Conservation (phyloP, 352 stramenopile genomes). For the Globisporangium perplexum region DNA sequence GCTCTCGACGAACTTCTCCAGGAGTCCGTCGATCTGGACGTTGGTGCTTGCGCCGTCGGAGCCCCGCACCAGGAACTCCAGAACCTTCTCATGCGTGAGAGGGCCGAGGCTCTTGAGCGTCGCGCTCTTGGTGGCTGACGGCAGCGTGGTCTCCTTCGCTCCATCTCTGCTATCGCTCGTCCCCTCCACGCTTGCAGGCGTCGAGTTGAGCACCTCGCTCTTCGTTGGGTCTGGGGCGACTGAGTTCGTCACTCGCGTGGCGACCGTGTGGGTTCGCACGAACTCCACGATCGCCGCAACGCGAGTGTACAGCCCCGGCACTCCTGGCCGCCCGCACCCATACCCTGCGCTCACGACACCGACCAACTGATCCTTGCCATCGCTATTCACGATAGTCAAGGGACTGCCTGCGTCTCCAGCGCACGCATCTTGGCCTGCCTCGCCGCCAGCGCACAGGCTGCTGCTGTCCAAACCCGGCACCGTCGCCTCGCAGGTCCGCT, state of each 20-base stretch:
- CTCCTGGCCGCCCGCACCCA: conserved; percentile 19
- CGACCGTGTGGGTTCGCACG: conserved; percentile 18
- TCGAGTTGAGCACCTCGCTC: no score
- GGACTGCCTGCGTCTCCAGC: conserved; percentile 24
- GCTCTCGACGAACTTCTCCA: neutral
- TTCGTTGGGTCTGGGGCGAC: no score
- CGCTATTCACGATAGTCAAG: conserved; percentile 6
- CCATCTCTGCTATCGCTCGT: no score
- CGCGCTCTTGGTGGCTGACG: no score
- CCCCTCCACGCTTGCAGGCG: no score
- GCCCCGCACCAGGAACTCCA: neutral
- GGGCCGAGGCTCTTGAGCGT: no score
- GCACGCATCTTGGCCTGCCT: conserved; percentile 19
- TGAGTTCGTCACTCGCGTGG: neutral
- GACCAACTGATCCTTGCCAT: conserved; percentile 13
- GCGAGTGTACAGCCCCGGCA: conserved; percentile 29
- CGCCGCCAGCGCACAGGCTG: conserved; percentile 18
- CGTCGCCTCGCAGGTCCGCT: conserved; percentile 4
- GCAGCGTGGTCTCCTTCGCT: no score
- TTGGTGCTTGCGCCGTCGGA: neutral
- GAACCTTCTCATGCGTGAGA: no score
- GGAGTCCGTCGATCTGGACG: conserved; percentile 1
- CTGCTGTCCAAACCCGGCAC: conserved; percentile 18
- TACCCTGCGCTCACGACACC: conserved; percentile 32
- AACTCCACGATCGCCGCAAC: conserved; percentile 16